Evolutionary conservation across 257 asterid genomes (phyloP).

Genomic region (Gynochthodes officinalis): DNA sequence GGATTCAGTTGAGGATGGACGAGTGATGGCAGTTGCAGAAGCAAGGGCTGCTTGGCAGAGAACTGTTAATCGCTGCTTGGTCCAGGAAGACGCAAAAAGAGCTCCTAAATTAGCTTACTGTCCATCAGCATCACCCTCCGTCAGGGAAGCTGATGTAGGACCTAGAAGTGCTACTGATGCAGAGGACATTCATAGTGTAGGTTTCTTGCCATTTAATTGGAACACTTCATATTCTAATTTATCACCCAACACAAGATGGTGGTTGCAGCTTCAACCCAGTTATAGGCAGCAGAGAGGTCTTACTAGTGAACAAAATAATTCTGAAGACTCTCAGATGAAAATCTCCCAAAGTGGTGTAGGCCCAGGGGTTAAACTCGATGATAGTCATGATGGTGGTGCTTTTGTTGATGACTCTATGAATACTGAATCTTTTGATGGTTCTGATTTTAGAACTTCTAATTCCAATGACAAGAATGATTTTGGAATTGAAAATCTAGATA

Average conservation of each 20-base stretch:
- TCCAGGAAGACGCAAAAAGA: conserved; percentile 90
- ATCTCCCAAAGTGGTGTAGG: conserved; percentile 20
- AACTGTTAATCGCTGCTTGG: conserved; percentile 77
- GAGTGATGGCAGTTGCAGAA: conserved; percentile 70
- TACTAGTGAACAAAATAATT: conserved; percentile 29
- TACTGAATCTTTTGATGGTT: conserved; percentile 24
- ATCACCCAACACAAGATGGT: conserved; percentile 77
- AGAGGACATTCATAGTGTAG: conserved; percentile 37
- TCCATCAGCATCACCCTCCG: conserved; percentile 48
- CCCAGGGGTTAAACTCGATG: conserved; percentile 16
- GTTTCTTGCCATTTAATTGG: conserved; percentile 36
- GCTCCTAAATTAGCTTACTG: conserved; percentile 90
- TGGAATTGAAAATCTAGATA: conserved; percentile 22
- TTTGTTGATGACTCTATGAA: conserved; percentile 22
- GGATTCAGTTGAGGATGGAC: conserved; percentile 36
- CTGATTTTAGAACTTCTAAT: conserved; percentile 23
- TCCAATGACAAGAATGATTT: conserved; percentile 24
- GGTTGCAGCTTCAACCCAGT: conserved; percentile 65
- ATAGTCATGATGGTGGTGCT: conserved; percentile 24
- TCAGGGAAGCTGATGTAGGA: conserved; percentile 39
- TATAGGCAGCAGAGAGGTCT: conserved; percentile 40
- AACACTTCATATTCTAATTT: conserved; percentile 47
- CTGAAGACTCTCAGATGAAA: conserved; percentile 31
- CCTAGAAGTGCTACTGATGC: conserved; percentile 28
- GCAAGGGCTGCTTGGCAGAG: conserved; percentile 89